Evolutionary conservation across 2,329 filamentous ascomycete genomes (phyloP).

Genomic region (Leptosphaerulina australis): DNA sequence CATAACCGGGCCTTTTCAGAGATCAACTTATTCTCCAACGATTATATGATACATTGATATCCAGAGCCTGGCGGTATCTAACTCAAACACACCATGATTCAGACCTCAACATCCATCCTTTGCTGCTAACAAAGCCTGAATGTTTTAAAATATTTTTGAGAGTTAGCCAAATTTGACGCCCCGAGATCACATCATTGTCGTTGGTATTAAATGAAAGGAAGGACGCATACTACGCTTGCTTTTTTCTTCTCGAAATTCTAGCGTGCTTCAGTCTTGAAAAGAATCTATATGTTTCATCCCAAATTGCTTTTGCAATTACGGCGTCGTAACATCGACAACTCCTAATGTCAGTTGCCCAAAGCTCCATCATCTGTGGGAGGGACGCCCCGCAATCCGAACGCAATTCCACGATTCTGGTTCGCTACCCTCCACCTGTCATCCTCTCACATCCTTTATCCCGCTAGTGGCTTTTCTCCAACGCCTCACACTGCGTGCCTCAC

Average conservation of each 20-base stretch:
- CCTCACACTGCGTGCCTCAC: constrained; percentile 10
- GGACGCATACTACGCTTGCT: constrained; percentile 6
- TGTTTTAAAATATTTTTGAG: not conserved
- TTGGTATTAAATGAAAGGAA: constrained; percentile 8
- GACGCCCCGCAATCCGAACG: constrained; percentile 6
- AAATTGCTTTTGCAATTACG: constrained; percentile 13
- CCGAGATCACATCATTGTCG: constrained; percentile 9
- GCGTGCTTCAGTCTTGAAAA: constrained; percentile 22
- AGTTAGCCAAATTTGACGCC: constrained; percentile 8
- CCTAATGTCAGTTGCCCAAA: not conserved
- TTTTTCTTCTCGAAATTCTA: constrained; percentile 30
- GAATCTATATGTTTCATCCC: constrained; percentile 12
- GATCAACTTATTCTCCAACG: too few relatives aligned
- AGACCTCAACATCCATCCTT: constrained; percentile 7
- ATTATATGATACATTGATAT: constrained; percentile 11
- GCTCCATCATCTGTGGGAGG: constrained; percentile 12
- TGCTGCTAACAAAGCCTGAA: constrained; percentile 7
- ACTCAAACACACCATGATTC: constrained; percentile 16
- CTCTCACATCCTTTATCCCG: constrained; percentile 9
- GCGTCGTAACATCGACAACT: constrained; percentile 5
- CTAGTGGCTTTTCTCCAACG: constrained; percentile 7
- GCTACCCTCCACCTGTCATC: constrained; percentile 13
- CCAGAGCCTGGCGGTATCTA: constrained; percentile 11
- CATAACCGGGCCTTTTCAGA: too few relatives aligned
- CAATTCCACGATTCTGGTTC: constrained; percentile 7